A percentile compares a stretch with the other conserved stretches of the same genome.
Evolutionary conservation across 345 rosid genomes (phyloP).

Genomic region (Garcia nutans): DNA sequence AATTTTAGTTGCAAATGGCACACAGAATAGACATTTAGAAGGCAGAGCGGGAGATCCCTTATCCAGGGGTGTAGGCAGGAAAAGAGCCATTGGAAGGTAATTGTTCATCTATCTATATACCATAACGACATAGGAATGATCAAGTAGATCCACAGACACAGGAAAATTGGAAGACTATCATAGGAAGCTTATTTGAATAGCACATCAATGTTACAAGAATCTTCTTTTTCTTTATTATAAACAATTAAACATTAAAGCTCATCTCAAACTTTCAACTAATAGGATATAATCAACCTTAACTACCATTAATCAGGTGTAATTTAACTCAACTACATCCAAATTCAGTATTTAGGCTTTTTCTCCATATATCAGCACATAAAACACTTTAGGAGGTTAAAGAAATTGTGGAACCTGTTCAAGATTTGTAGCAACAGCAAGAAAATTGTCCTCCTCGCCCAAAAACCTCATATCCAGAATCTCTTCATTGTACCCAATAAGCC

Average conservation of each 20-base stretch:
- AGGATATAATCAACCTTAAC: background rate
- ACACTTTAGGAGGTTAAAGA: background rate
- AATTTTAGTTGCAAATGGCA: too few relatives aligned
- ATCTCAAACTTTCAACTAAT: background rate
- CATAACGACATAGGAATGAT: background rate
- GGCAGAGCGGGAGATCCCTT: too few relatives aligned
- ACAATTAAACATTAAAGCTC: background rate
- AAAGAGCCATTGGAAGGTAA: too few relatives aligned
- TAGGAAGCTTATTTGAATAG: background rate
- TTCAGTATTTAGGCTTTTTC: background rate
- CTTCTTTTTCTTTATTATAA: background rate
- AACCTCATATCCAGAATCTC: slow-evolving; percentile 92
- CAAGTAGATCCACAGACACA: background rate
- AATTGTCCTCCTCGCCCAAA: slow-evolving; percentile 80
- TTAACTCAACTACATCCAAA: background rate
- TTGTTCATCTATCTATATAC: background rate
- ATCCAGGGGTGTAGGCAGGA: too few relatives aligned
- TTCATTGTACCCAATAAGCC: slow-evolving; percentile 90
- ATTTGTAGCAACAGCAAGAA: slow-evolving; percentile 94
- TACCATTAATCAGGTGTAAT: background rate
- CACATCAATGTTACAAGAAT: background rate
- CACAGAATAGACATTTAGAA: too few relatives aligned
- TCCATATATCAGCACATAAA: slow-evolving; percentile 7
- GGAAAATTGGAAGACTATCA: background rate
- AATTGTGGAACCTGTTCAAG: slow-evolving; percentile 56